Percentiles rank a stretch among this genome's conserved stretches.
These are phyloP conservation scores for Pseudocercospora cruenta DNA, from an alignment of 2,329 filamentous ascomycete species.

Conservation along the genomic window DNA sequence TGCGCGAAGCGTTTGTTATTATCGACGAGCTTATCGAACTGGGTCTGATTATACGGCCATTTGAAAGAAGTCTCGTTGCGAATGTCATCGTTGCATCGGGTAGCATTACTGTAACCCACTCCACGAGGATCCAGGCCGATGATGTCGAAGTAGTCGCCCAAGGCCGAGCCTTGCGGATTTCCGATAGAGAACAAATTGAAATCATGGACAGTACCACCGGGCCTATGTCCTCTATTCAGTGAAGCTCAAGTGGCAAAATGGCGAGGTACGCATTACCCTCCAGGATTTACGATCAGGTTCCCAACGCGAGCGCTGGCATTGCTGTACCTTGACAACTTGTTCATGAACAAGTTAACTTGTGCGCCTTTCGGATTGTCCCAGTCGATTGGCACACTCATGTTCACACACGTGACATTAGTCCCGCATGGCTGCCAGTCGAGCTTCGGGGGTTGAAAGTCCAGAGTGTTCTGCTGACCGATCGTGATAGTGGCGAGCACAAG, in stretches of 20 bases:
- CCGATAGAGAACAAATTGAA: background rate
- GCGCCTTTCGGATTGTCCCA: slow-evolving; percentile 3
- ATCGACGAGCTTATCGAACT: slow-evolving; percentile 44
- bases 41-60: slow-evolving; percentile 44
- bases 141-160: background rate
- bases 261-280: background rate
- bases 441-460: background rate
- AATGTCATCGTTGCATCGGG: background rate
- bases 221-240: background rate
- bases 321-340: background rate
- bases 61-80: background rate
- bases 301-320: background rate
- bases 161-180: background rate
- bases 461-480: background rate
- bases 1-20: slow-evolving; percentile 46
- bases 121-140: slow-evolving; percentile 10
- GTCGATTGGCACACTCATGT: slow-evolving; percentile 3
- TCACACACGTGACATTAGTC: background rate
- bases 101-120: background rate
- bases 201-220: background rate
- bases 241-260: background rate
- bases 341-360: background rate
- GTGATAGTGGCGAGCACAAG: background rate
- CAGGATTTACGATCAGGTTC: background rate
- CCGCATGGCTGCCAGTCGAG: slow-evolving; percentile 1